Percentiles rank a stretch among this genome's conserved stretches.
Conservation (phyloP, 1,284 basidiomycete species). For the Leccinum cinnamomeum region DNA sequence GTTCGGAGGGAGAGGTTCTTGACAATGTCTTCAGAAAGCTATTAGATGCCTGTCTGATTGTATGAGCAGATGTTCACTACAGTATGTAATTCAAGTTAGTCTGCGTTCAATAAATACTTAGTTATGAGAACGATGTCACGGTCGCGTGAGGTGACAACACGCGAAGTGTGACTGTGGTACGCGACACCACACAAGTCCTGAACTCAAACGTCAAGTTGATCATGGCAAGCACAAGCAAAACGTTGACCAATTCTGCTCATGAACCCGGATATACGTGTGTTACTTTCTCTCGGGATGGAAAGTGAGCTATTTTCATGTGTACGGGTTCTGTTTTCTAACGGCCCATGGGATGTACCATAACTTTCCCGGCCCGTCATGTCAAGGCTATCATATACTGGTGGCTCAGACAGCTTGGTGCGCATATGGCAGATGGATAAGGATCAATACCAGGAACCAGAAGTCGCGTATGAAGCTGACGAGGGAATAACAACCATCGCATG, state of each 20-base stretch:
- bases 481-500: constrained; percentile 68
- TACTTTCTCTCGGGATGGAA: constrained; percentile 62
- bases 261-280: constrained; percentile 44
- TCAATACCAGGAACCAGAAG: constrained; percentile 66
- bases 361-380: constrained; percentile 18
- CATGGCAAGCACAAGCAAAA: constrained; percentile 33
- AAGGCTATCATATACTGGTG: constrained; percentile 77
- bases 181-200: neutral
- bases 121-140: constrained; percentile 12
- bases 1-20: constrained; percentile 20
- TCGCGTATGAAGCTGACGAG: constrained; percentile 76
- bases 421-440: constrained; percentile 71
- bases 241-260: constrained; percentile 41
- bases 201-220: neutral
- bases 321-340: constrained; percentile 1
- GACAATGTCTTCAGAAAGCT: constrained; percentile 25
- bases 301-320: constrained; percentile 39
- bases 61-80: constrained; percentile 11
- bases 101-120: too few relatives aligned
- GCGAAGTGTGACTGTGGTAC: constrained; percentile 25
- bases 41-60: constrained; percentile 24
- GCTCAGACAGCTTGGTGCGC: constrained; percentile 78
- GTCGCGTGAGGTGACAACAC: constrained; percentile 27
- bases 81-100: neutral
- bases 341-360: constrained; percentile 16